Evolutionary conservation across 2,329 filamentous ascomycete species (phyloP).

Genomic region (Aciculosporium take): DNA sequence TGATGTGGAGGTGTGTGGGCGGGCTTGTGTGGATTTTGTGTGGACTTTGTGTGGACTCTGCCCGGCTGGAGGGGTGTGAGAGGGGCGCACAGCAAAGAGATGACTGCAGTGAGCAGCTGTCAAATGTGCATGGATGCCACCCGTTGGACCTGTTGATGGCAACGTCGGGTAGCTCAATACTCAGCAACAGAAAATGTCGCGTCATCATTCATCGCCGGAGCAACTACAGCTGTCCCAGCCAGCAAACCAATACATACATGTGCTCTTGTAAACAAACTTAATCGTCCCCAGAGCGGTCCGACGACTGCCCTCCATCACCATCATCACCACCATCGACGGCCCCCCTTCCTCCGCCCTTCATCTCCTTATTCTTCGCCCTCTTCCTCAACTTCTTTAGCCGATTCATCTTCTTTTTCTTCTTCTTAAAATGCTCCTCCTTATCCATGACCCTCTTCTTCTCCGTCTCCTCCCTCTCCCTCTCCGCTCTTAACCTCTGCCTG

Average conservation of each 20-base stretch:
- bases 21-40: no score
- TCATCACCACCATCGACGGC: background rate
- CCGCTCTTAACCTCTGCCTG: constrained; percentile 29
- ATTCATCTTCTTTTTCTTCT: constrained; percentile 50
- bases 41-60: no score
- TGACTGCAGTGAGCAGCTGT: no score
- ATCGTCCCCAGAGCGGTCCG: constrained; percentile 5
- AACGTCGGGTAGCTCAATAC: no score
- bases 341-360: constrained; percentile 24
- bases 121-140: background rate
- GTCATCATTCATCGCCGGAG: background rate
- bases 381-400: constrained; percentile 44
- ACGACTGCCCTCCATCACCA: constrained; percentile 12
- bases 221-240: background rate
- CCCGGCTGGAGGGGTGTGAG: no score
- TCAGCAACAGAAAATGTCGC: no score
- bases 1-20: no score
- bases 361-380: constrained; percentile 44
- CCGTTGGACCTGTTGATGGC: background rate
- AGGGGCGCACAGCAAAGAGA: background rate
- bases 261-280: no score
- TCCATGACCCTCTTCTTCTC: constrained; percentile 25
- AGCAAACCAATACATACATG: no score
- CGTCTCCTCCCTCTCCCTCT: constrained; percentile 25
- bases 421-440: constrained; percentile 42